Conservation (phyloP, 768 basidiomycete species). For the Pulveroboletus sp. region DNA sequence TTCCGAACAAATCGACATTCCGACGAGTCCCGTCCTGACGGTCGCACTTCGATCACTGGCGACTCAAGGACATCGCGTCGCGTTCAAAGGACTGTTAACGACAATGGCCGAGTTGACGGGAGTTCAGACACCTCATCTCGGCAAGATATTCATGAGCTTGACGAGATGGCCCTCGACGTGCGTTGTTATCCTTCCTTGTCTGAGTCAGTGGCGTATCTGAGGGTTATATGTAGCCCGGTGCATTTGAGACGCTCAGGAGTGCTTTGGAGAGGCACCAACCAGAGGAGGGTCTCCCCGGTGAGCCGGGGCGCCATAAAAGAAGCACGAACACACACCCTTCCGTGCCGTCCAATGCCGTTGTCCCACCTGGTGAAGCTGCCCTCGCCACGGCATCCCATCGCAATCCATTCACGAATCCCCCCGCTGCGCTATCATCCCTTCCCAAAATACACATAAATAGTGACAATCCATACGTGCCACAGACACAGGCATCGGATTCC, state of each 20-base stretch:
- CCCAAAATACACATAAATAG: background rate
- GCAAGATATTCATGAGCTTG: constrained; percentile 40
- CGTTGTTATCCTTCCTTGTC: constrained; percentile 23
- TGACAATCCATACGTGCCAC: constrained; percentile 21
- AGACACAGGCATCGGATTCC: constrained; percentile 5
- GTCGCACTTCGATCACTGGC: constrained; percentile 13
- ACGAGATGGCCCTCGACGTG: constrained; percentile 55
- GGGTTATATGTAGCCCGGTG: constrained; percentile 36
- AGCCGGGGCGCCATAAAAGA: background rate
- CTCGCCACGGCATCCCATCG: background rate
- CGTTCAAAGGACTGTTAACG: constrained; percentile 48
- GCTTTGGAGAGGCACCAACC: constrained; percentile 53
- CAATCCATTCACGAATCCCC: constrained; percentile 2
- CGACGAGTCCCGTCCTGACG: constrained; percentile 14
- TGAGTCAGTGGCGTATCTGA: background rate
- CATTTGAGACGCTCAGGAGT: constrained; percentile 47
- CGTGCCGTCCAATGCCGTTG: constrained; percentile 1
- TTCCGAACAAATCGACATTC: constrained; percentile 2
- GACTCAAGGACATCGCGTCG: constrained; percentile 48
- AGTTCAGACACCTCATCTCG: constrained; percentile 6
- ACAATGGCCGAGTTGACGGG: constrained; percentile 13
- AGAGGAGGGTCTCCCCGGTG: constrained; percentile 4
- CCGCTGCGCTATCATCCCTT: background rate
- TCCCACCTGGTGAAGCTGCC: constrained; percentile 9
- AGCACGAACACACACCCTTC: constrained; percentile 6